phyloP scores from a whole-genome alignment of 140 eudicot species.

The Oenanthe javanica region DNA sequence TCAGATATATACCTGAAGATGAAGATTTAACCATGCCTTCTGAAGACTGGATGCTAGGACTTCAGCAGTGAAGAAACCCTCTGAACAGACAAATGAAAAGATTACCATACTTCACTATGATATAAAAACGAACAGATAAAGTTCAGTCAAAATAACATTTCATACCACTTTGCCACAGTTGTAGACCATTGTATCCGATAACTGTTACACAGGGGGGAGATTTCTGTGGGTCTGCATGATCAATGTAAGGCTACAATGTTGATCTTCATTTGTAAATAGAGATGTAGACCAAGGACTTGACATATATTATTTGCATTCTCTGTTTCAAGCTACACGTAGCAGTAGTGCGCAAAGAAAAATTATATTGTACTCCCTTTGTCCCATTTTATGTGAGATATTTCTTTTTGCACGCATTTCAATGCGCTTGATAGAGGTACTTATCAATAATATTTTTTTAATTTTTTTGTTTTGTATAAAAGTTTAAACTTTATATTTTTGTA shows the following conservation, averaged over 20 bases:
- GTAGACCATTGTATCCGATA: slow-evolving; percentile 74
- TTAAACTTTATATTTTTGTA: no score
- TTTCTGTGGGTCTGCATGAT: slow-evolving; percentile 61
- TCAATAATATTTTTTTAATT: no score
- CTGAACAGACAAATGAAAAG: slow-evolving; percentile 25
- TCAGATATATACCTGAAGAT: slow-evolving; percentile 56
- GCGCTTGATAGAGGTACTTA: no score
- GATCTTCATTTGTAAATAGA: neutral
- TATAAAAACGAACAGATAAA: neutral
- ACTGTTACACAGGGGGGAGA: slow-evolving; percentile 71
- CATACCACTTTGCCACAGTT: slow-evolving; percentile 76
- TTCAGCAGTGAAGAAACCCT: slow-evolving; percentile 69
- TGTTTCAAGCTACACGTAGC: neutral
- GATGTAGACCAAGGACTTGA: neutral
- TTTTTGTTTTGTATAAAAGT: no score
- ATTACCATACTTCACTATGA: neutral
- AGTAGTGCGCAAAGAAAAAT: neutral
- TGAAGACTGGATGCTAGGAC: slow-evolving; percentile 55
- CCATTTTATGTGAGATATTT: no score
- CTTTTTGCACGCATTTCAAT: no score
- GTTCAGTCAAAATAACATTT: neutral
- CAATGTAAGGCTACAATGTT: slow-evolving; percentile 33
- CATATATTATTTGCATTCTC: neutral
- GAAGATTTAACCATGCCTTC: slow-evolving; percentile 93
- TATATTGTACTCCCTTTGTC: neutral